Conservation (phyloP, 2,329 filamentous ascomycete genomes). For the Colletotrichum neosansevieriae region DNA sequence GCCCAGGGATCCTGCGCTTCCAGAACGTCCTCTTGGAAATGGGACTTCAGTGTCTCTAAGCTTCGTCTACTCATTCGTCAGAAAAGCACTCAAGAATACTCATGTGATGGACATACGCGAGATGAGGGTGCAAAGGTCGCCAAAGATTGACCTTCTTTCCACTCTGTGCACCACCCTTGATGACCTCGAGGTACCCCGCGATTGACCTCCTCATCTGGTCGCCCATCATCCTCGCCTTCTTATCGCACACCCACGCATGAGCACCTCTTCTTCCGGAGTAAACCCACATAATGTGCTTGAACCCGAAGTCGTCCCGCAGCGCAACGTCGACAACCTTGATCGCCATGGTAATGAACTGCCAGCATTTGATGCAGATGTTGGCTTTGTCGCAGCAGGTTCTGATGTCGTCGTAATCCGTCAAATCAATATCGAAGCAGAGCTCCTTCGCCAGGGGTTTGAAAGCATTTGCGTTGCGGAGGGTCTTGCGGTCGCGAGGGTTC, state of each 20-base stretch:
- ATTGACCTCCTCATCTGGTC: slow-evolving; percentile 88
- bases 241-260: slow-evolving; percentile 98
- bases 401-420: slow-evolving; percentile 98
- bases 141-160: slow-evolving; percentile 89
- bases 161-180: slow-evolving; percentile 87
- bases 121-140: slow-evolving; percentile 89
- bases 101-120: slow-evolving; percentile 66
- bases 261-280: slow-evolving; percentile 97
- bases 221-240: slow-evolving; percentile 83
- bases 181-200: slow-evolving; percentile 88
- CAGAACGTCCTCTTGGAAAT: slow-evolving; percentile 88
- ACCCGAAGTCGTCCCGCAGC: slow-evolving; percentile 93
- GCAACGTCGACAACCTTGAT: slow-evolving; percentile 93
- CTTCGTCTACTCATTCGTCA: slow-evolving; percentile 71
- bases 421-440: slow-evolving; percentile 98
- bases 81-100: slow-evolving; percentile 10
- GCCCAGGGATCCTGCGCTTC: slow-evolving; percentile 88
- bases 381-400: slow-evolving; percentile 94
- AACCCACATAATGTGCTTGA: slow-evolving; percentile 97
- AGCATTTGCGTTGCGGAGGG: slow-evolving; percentile 80
- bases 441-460: slow-evolving; percentile 94
- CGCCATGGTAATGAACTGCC: slow-evolving; percentile 97
- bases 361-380: slow-evolving; percentile 94
- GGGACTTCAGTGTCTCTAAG: slow-evolving; percentile 83
- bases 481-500: slow-evolving; percentile 94